A percentile compares a stretch with the other conserved stretches of the same genome.
Evolutionary conservation across 2,329 filamentous ascomycete genomes (phyloP).

Genomic region (Acrocalymma vagum): DNA sequence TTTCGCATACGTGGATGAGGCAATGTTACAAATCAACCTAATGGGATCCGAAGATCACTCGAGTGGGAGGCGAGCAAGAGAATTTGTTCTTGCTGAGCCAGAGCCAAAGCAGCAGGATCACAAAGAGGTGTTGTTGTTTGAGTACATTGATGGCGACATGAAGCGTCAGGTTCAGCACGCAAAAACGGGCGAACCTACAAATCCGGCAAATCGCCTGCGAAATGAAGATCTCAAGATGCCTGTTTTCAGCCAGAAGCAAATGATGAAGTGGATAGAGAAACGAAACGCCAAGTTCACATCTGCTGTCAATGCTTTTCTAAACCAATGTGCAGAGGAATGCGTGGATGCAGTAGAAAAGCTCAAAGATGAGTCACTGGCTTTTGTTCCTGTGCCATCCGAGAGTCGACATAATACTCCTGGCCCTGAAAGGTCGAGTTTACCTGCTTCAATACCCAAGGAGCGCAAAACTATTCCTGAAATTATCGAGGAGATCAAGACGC

Average conservation of each 20-base stretch:
- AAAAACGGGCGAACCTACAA: slow-evolving; percentile 76
- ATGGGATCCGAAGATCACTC: slow-evolving; percentile 74
- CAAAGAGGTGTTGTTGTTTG: slow-evolving; percentile 83
- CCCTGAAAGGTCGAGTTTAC: slow-evolving; percentile 59
- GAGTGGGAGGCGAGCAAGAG: slow-evolving; percentile 63
- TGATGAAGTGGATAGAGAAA: slow-evolving; percentile 88
- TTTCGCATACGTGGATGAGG: slow-evolving; percentile 87
- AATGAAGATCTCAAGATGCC: slow-evolving; percentile 90
- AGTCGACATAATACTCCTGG: slow-evolving; percentile 53
- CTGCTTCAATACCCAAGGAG: slow-evolving; percentile 78
- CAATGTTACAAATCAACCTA: slow-evolving; percentile 81
- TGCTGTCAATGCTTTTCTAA: slow-evolving; percentile 80
- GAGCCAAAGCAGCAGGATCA: slow-evolving; percentile 53
- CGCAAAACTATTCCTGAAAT: slow-evolving; percentile 85
- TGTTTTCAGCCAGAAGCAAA: slow-evolving; percentile 90
- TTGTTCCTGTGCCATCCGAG: slow-evolving; percentile 68
- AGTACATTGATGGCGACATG: slow-evolving; percentile 90
- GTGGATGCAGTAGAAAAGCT: slow-evolving; percentile 75
- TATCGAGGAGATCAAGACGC: slow-evolving; percentile 79
- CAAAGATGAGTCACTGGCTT: slow-evolving; percentile 64
- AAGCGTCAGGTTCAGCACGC: slow-evolving; percentile 78
- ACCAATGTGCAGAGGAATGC: slow-evolving; percentile 71
- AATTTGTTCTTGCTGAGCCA: slow-evolving; percentile 47
- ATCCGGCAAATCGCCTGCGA: slow-evolving; percentile 71
- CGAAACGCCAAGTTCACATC: slow-evolving; percentile 83